Conservation (phyloP, 2,329 filamentous ascomycete genomes). For the Paecilomyces niveus region DNA sequence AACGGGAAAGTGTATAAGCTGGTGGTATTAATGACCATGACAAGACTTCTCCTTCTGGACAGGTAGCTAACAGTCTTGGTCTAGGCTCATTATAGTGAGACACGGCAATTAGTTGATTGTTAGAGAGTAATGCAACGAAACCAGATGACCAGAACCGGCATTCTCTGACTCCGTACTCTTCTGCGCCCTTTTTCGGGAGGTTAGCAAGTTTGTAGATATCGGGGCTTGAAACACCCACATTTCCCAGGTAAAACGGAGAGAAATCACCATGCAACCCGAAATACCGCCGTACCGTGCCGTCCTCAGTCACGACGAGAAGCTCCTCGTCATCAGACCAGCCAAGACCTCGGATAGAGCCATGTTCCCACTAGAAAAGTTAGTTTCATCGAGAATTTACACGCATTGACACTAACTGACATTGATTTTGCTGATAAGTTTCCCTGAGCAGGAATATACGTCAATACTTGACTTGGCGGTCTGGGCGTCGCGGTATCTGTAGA, state of each 20-base stretch:
- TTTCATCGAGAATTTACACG: constrained; percentile 3
- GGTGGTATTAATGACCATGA: constrained; percentile 89
- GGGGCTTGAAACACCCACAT: constrained; percentile 39
- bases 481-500: constrained; percentile 68
- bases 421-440: constrained; percentile 77
- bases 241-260: constrained; percentile 83
- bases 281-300: constrained; percentile 86
- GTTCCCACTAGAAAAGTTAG: constrained; percentile 63
- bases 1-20: constrained; percentile 78
- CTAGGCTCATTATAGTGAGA: constrained; percentile 84
- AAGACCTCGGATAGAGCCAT: constrained; percentile 75
- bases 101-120: constrained; percentile 83
- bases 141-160: constrained; percentile 88
- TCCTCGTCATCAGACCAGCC: constrained; percentile 97
- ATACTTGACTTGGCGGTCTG: constrained; percentile 73
- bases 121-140: constrained; percentile 85
- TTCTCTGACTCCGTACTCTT: constrained; percentile 78
- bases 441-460: constrained; percentile 89
- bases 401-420: constrained; percentile 38
- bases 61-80: constrained; percentile 69
- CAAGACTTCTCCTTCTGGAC: constrained; percentile 70
- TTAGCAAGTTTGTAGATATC: constrained; percentile 9
- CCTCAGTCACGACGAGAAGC: constrained; percentile 77
- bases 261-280: constrained; percentile 92
- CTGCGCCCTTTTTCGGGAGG: constrained; percentile 53